phyloP scores from a whole-genome alignment of 164 flowering plant species.

The grape (Vitis vinifera) region DNA sequence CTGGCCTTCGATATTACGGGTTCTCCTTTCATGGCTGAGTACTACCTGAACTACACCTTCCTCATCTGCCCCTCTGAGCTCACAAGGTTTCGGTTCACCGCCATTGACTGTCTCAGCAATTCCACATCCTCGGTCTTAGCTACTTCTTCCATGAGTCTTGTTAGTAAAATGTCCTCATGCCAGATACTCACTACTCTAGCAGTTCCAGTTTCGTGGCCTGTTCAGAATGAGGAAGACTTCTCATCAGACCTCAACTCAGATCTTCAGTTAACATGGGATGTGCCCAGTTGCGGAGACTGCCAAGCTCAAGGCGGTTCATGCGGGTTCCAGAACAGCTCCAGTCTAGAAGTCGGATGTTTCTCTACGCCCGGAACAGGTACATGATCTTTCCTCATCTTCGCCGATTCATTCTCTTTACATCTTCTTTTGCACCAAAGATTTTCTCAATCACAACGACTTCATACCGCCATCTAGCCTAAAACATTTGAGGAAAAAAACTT shows the following conservation, averaged over 20 bases:
- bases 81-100: constrained; percentile 9
- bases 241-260: constrained; percentile 31
- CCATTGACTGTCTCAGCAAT: constrained; percentile 34
- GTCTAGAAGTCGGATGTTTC: constrained; percentile 28
- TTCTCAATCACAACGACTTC: not conserved
- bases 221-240: constrained; percentile 13
- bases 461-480: not conserved
- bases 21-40: constrained; percentile 27
- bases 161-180: constrained; percentile 13
- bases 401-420: not conserved
- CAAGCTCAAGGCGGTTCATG: constrained; percentile 30
- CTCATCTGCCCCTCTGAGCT: constrained; percentile 32
- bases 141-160: constrained; percentile 12
- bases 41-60: constrained; percentile 19
- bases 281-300: constrained; percentile 34
- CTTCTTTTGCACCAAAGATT: not conserved
- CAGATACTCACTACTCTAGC: not conserved
- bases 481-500: not conserved
- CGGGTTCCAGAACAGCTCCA: constrained; percentile 22
- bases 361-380: constrained; percentile 15
- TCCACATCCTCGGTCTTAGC: constrained; percentile 22
- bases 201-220: constrained; percentile 32
- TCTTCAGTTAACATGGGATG: constrained; percentile 29
- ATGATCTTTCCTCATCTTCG: not conserved
- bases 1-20: constrained; percentile 34